Evolutionary conservation across 805 yeast species (phyloP), one percentile per base, ranked within the genome.

Genomic region (Candida nitratophila): DNA sequence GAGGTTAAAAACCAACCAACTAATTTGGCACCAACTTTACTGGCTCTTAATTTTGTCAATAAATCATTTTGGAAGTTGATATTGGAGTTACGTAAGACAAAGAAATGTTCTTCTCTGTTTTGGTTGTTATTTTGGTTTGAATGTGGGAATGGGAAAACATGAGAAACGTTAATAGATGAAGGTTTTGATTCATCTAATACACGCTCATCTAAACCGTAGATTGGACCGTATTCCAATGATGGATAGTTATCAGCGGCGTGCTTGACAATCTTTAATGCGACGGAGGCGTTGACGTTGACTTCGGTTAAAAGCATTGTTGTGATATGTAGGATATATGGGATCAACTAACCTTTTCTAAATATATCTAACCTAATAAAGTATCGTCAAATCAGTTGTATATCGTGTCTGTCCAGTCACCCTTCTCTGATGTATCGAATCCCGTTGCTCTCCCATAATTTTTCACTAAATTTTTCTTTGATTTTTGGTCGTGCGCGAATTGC

Each of bases 1-100:
- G 88, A 73, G 37, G 83, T 71, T 58, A 86, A 77, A 66, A 85
- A 87, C 88, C 90, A 87, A 30, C 96, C 96, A 50, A 81, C 76
- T 47, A 81, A 72, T 57, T 81, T 85, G 37, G 79, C 71, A 39
- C 89, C 90, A 47, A 77, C 70, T 40, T 83, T 82, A 48, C 80
- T 76, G 44, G 71, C 73, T 55, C 71, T 76, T 50, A 86, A 73
- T 47, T 77, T 75, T 37, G 77, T 74, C 51, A 83, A 69, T 55
- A 84, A 70, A 39, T 83, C 88, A 42, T 74, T 75, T 60, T 83
- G 89, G 66, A 79, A 88, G 59, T 74, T 77, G 46, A 69, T 67
- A 47, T 87, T 86, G 51, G 79, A 71, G 56, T 77, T 74, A 42
- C 54, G 59, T 44, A 81, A 70, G 44, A 77, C 70, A 58, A 76